Percentiles rank a stretch among this genome's conserved stretches.
phyloP scores from a whole-genome alignment of 2,329 filamentous ascomycete species.

The Stromatinia cepivora region DNA sequence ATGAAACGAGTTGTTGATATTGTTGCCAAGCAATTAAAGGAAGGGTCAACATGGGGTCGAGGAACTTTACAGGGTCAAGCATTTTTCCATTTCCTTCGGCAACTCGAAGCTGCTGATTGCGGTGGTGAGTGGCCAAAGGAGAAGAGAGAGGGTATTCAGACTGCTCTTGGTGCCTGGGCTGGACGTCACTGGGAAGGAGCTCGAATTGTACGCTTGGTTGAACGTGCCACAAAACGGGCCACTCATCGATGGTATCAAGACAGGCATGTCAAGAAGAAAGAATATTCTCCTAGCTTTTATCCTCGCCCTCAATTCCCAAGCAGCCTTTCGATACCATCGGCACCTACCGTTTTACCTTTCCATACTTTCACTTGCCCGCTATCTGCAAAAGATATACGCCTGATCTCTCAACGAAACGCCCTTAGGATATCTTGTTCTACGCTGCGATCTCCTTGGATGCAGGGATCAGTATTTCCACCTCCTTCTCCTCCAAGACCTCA shows the following conservation, averaged over 20 bases:
- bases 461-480: constrained; percentile 76
- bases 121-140: constrained; percentile 41
- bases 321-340: constrained; percentile 74
- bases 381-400: constrained; percentile 84
- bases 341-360: constrained; percentile 93
- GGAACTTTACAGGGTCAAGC: constrained; percentile 62
- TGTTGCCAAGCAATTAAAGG: constrained; percentile 80
- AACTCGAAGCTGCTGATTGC: constrained; percentile 40
- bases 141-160: constrained; percentile 40
- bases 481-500: constrained; percentile 78
- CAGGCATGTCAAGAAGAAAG: constrained; percentile 63
- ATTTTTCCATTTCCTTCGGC: constrained; percentile 47
- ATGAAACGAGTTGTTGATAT: constrained; percentile 90
- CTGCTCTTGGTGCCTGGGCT: constrained; percentile 58
- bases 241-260: constrained; percentile 89
- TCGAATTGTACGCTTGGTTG: constrained; percentile 76
- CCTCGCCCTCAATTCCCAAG: constrained; percentile 70
- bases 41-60: constrained; percentile 83
- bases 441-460: constrained; percentile 82
- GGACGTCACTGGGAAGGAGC: constrained; percentile 86
- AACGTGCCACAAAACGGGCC: constrained; percentile 76
- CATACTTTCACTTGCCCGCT: constrained; percentile 97
- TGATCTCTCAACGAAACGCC: constrained; percentile 93
- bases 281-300: constrained; percentile 62
- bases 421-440: constrained; percentile 91